Conservation (phyloP, 2,329 filamentous ascomycete species). For the Aspergillus thermomutatus region DNA sequence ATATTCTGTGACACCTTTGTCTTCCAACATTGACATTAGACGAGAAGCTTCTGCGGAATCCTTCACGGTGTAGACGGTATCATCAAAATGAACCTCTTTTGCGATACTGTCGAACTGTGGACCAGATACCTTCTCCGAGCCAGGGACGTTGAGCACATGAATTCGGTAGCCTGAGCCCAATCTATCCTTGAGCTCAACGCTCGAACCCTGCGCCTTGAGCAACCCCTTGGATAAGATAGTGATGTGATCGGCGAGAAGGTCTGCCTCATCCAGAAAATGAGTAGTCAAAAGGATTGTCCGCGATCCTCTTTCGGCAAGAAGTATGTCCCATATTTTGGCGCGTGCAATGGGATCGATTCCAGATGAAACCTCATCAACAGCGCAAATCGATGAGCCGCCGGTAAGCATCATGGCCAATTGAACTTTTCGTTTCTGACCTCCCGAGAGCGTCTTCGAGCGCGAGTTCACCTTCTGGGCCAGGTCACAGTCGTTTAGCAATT, state of each 20-base stretch:
- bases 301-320: constrained; percentile 76
- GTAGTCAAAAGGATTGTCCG: constrained; percentile 86
- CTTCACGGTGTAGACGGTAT: constrained; percentile 68
- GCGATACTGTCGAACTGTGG: constrained; percentile 53
- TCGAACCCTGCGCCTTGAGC: constrained; percentile 77
- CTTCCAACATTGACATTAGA: constrained; percentile 68
- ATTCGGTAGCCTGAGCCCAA: constrained; percentile 83
- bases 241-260: constrained; percentile 84
- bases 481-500: constrained; percentile 69
- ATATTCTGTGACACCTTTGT: constrained; percentile 67
- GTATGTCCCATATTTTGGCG: constrained; percentile 90
- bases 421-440: constrained; percentile 87
- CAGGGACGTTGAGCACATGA: constrained; percentile 62
- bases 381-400: constrained; percentile 82
- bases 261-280: constrained; percentile 91
- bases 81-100: constrained; percentile 63
- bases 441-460: constrained; percentile 73
- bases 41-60: constrained; percentile 67
- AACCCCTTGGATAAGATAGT: constrained; percentile 82
- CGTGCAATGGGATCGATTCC: constrained; percentile 83
- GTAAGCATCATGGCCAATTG: constrained; percentile 95
- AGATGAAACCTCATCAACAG: constrained; percentile 85
- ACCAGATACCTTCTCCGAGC: constrained; percentile 43
- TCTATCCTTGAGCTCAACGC: constrained; percentile 77
- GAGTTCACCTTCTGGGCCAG: constrained; percentile 71